phyloP scores from a whole-genome alignment of 177 flowering plant species.

The Vitis hybrid region DNA sequence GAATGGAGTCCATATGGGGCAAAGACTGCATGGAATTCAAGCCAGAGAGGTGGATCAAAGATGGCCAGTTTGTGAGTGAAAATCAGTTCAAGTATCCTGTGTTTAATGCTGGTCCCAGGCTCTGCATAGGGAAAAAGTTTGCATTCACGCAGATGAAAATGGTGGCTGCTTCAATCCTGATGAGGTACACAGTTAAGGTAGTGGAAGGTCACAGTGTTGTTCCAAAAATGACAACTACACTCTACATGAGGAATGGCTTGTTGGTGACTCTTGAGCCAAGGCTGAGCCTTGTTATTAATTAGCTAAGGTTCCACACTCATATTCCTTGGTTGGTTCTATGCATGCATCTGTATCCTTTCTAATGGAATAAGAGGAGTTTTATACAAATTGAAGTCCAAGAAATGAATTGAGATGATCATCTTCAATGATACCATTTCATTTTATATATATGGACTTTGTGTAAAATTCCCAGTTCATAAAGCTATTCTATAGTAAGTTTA shows the following conservation, averaged over 20 bases:
- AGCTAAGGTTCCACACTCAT: no score
- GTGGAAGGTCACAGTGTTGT: slow-evolving; percentile 34
- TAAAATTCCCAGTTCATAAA: no score
- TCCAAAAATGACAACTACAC: slow-evolving; percentile 58
- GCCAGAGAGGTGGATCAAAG: slow-evolving; percentile 69
- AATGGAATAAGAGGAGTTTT: no score
- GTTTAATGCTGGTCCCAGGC: slow-evolving; percentile 69
- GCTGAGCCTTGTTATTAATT: neutral
- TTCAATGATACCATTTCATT: no score
- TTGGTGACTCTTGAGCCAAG: slow-evolving; percentile 40
- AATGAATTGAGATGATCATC: no score
- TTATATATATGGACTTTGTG: no score
- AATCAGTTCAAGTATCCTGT: slow-evolving; percentile 49
- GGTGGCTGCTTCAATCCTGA: slow-evolving; percentile 54
- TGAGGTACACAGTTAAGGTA: slow-evolving; percentile 43
- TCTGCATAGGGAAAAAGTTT: slow-evolving; percentile 63
- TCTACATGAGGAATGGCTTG: slow-evolving; percentile 64
- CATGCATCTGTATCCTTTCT: no score
- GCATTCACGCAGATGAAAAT: slow-evolving; percentile 75
- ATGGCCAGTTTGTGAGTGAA: slow-evolving; percentile 36
- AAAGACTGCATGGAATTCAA: slow-evolving; percentile 57
- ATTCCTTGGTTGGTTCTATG: no score
- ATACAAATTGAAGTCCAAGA: no score
- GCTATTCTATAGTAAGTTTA: no score
- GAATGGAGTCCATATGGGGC: slow-evolving; percentile 63